Percentiles rank a stretch among this genome's conserved stretches.
Conservation (phyloP, 768 basidiomycete genomes). For the Leccinum truebloodii region DNA sequence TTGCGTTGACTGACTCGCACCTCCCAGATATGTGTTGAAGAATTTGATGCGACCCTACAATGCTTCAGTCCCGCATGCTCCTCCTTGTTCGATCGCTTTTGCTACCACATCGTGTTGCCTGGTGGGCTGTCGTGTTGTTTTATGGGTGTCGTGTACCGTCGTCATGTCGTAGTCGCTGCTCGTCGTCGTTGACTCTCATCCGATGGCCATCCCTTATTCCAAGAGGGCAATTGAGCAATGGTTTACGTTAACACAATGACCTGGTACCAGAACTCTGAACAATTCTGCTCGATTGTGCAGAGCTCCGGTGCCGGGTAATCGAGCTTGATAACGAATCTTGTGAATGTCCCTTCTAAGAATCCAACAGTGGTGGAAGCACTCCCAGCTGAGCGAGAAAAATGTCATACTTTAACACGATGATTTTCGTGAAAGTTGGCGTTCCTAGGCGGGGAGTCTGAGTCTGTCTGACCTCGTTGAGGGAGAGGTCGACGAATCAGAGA, state of each 20-base stretch:
- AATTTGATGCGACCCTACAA: neutral
- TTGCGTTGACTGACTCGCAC: neutral
- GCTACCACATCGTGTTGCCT: neutral
- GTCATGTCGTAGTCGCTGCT: neutral
- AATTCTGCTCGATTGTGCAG: neutral
- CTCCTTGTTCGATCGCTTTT: neutral
- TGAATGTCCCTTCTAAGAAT: too few relatives aligned
- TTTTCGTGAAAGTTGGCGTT: too few relatives aligned
- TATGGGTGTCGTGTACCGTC: neutral
- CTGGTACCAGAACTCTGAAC: neutral
- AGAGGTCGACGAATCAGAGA: too few relatives aligned
- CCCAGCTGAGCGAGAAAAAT: too few relatives aligned
- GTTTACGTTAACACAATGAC: neutral
- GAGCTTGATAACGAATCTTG: neutral
- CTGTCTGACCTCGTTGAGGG: too few relatives aligned
- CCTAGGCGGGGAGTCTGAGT: too few relatives aligned
- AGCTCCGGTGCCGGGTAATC: neutral
- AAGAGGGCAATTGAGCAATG: neutral
- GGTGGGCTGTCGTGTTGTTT: neutral
- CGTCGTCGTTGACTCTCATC: neutral
- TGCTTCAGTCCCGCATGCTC: neutral
- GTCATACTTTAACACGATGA: too few relatives aligned
- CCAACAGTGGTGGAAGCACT: too few relatives aligned
- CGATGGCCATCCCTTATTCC: neutral
- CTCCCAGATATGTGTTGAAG: slow-evolving; percentile 14